Percentiles rank a stretch among this genome's conserved stretches.
phyloP scores from a whole-genome alignment of 73 alveolate species.

The Symbiodinium natans region DNA sequence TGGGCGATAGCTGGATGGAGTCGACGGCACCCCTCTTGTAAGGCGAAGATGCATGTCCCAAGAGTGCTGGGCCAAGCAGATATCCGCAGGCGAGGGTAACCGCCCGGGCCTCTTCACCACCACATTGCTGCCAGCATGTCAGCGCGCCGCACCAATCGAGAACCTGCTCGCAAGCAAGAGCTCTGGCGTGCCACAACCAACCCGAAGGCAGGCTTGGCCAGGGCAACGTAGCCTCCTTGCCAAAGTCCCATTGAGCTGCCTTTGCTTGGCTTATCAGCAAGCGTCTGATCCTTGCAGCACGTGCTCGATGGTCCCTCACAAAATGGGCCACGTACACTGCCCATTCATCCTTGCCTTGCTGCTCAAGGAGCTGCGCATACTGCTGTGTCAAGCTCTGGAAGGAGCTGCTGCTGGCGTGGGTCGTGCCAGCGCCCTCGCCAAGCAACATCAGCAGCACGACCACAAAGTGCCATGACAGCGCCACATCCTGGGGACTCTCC shows the following conservation, averaged over 20 bases:
- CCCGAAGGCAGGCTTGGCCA: neutral
- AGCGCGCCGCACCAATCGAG: constrained; percentile 6
- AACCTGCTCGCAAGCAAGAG: constrained; percentile 12
- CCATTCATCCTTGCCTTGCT: constrained; percentile 10
- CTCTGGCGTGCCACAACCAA: constrained; percentile 4
- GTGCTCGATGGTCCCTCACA: constrained; percentile 35
- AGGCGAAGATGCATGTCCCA: constrained; percentile 69
- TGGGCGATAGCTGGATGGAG: constrained; percentile 58
- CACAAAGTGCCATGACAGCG: constrained; percentile 3
- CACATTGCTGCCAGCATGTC: neutral
- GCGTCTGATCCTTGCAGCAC: neutral
- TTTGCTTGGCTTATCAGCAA: neutral
- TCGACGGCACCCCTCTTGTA: constrained; percentile 40
- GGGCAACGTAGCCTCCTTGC: neutral
- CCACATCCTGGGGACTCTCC: neutral
- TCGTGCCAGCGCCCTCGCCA: neutral
- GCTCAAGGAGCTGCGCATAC: neutral
- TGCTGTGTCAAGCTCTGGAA: constrained; percentile 12
- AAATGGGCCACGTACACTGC: constrained; percentile 83
- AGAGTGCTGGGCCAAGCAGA: neutral
- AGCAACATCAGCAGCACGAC: neutral
- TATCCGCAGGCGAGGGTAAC: constrained; percentile 88
- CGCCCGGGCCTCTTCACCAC: constrained; percentile 13
- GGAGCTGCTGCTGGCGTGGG: neutral
- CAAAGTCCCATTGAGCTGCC: neutral